Conservation (phyloP, 768 basidiomycete species). For the Lactarius quietus region DNA sequence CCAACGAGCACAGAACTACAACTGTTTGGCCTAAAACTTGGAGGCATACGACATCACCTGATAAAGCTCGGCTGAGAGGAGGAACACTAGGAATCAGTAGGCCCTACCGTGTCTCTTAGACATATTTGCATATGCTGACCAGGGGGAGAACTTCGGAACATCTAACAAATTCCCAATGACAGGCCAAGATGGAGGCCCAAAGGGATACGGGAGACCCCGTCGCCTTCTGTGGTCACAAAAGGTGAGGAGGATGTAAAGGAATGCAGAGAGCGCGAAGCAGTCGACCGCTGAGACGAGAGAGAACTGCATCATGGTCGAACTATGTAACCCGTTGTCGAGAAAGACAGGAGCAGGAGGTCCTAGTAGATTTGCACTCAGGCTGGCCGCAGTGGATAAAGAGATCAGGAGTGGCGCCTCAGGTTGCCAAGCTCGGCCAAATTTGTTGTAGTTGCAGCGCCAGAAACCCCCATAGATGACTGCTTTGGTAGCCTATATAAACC, state of each 20-base stretch:
- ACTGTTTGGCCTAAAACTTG: not conserved
- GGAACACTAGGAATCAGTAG: not conserved
- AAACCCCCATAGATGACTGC: too few species aligned
- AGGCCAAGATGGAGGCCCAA: not conserved
- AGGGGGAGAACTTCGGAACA: not conserved
- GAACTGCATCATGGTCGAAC: not conserved
- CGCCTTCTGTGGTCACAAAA: constrained; percentile 1
- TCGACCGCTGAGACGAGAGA: not conserved
- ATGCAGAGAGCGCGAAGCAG: not conserved
- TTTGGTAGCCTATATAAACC: too few species aligned
- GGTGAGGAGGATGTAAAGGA: not conserved
- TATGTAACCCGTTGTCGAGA: not conserved
- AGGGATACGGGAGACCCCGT: not conserved
- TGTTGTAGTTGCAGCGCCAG: too few species aligned
- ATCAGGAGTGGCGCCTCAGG: too few species aligned
- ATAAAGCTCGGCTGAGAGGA: not conserved
- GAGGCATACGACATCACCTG: not conserved
- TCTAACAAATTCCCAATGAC: constrained; percentile 9
- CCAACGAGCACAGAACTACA: not conserved
- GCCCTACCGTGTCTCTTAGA: constrained; percentile 6
- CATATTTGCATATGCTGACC: not conserved
- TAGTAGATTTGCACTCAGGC: too few species aligned
- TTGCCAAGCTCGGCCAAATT: too few species aligned
- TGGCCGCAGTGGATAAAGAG: too few species aligned
- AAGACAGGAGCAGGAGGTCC: not conserved